These are phyloP conservation scores for Larix sibirica DNA, from an alignment of 83 land plant genomes.

Conservation along the genomic window DNA sequence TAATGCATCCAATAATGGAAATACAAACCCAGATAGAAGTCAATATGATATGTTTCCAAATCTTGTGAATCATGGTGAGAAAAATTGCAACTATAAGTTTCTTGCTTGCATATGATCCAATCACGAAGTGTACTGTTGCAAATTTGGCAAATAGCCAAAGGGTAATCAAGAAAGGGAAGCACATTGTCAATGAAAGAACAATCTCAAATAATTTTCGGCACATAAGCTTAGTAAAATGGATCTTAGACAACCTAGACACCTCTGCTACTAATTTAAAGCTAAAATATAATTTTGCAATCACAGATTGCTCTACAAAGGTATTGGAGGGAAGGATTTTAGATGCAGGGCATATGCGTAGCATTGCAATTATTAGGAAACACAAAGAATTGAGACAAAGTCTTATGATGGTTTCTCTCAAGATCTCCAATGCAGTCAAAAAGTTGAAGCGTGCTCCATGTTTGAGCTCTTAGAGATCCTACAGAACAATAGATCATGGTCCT, in stretches of 20 bases:
- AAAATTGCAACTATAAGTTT: constrained; percentile 1
- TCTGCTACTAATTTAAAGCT: constrained; percentile 34
- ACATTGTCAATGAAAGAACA: constrained; percentile 40
- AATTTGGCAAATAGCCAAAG: constrained; percentile 21
- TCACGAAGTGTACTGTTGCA: no score
- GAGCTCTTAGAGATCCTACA: not conserved
- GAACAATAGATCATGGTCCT: not conserved
- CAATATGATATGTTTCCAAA: constrained; percentile 35
- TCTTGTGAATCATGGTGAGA: constrained; percentile 12
- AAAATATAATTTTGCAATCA: constrained; percentile 31
- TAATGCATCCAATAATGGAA: constrained; percentile 25
- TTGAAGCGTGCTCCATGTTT: constrained; percentile 21
- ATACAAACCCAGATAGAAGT: no score
- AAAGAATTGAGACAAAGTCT: constrained; percentile 51
- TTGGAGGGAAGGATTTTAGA: constrained; percentile 55
- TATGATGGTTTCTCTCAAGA: constrained; percentile 66
- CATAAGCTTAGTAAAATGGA: not conserved
- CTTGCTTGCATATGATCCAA: constrained; percentile 32
- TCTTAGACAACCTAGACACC: constrained; percentile 47
- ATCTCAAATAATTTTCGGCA: constrained; percentile 45
- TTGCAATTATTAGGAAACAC: constrained; percentile 36
- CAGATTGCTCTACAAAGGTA: constrained; percentile 31
- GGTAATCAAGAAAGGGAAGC: constrained; percentile 61
- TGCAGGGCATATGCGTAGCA: constrained; percentile 57
- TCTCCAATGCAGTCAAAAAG: constrained; percentile 65